Evolutionary conservation across 2,329 filamentous ascomycete genomes (phyloP), one percentile per base, ranked within the genome.

Genomic region (Phialocephala sp.): DNA sequence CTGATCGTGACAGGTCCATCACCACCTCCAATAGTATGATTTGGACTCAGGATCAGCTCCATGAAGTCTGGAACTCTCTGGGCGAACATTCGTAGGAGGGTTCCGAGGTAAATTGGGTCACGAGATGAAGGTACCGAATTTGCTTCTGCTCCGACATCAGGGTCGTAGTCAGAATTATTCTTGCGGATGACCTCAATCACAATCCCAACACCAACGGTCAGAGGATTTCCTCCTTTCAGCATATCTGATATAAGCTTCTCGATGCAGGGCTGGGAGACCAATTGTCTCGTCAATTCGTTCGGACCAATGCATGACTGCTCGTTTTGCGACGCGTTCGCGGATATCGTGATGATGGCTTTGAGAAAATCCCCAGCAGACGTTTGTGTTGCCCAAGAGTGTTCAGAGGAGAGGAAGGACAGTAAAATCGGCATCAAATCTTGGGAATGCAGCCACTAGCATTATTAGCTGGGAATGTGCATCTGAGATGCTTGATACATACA

Each of bases 301-400:
- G 95, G 95, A 3, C 95, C 95, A 76, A 99, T 98, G 74, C 96
- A 97, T n/a, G 94, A 95, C 77, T 97, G 94, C 75, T 99, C 95
- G 75, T 97, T 97, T 73, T 97, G 95, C 1, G 94, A 97, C 2
- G 95, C 95, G 76, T 99, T 99, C 67, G 95, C 95, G 1, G 95
- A 98, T 65, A 99, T 97, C 32, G 95, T 99, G 71, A 99, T 98
- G 76, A 99, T 97, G 50, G 95, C 95, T 78, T 99, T 99, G 73
- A 99, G 86, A 72, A 99, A 99, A 76, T 99, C 95, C 52, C 95
- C 95, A 0, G 95, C 95, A 0, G 95, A 96, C 0, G 95, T 98
- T 78, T 99, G 95, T 1, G 95, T 96, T 1, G 94, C 92, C 77
- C 93, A 92, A 69, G 89, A 91, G 75, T 96, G 89, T 67, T 96